Base-by-base conservation (phyloP, 352 stramenopile species). In the Pythium brassicae region DNA sequence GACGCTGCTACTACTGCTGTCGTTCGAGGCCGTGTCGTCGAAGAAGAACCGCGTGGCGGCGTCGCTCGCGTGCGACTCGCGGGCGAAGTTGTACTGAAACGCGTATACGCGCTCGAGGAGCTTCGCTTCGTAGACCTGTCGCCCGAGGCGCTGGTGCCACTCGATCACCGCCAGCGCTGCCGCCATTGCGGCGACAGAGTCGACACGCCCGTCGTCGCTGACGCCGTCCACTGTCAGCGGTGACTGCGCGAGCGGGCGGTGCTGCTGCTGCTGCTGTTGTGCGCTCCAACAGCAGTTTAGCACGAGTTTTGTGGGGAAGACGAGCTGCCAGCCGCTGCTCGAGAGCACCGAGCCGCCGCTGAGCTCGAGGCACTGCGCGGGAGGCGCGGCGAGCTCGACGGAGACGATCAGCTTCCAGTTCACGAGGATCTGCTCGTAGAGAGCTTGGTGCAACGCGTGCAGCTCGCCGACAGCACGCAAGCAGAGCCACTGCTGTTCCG, bases 351-450 rank as follows among this genome's bases (percentile, higher is more conserved):
- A 59, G 20, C 53, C 53, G 6, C 63, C 62, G 15, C 27, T 72
- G 2, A 50, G 57, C 48, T 78, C 68, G 17, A 83, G 62, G 44
- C 49, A 70, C 25, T 63, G 66, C 8, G 71, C 29, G 4, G 71
- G 51, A 9, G 46, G 34, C 0, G 27, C 50, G 9, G 67, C 61
- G 7, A 75, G 50, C 39, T 87, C 77, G 4, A 77, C 35, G 10
- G 67, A 69, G 3, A 66, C 50, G 15, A 86, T 62, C 12, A 79
- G 40, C 10, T 78, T 73, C 77, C 77, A 87, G 9, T 45, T 46
- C 10, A 83, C 62, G 23, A 87, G 44, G 4, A 66, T 61, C 27
- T 78, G 62, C 54, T 87, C 77, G n/a, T 63, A 50, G 10, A 86
- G 47, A 20, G 73, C 62, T 34, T 77, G 64, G 9, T 68, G 68